Evolutionary conservation across 345 rosid genomes (phyloP).

Genomic region (Microthlaspi erraticum): DNA sequence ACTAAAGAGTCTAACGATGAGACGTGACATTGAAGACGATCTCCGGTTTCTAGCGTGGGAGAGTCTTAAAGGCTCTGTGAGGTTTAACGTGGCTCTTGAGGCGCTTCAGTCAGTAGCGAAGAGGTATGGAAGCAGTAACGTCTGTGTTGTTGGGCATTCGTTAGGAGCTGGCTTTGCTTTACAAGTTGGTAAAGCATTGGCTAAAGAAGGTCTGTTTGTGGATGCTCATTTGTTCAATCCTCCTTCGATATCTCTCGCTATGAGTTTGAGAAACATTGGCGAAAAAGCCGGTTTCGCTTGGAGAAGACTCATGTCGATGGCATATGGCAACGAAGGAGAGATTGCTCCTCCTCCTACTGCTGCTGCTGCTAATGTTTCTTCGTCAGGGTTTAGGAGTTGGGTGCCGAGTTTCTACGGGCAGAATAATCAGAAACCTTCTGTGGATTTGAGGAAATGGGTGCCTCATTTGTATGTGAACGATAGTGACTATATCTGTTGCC

Average conservation of each 20-base stretch:
- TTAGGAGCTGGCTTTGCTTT: slow-evolving; percentile 95
- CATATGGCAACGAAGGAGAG: no score
- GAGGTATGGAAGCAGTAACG: slow-evolving; percentile 78
- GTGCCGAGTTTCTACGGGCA: slow-evolving; percentile 53
- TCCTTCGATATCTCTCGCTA: slow-evolving; percentile 85
- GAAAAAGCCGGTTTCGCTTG: slow-evolving; percentile 82
- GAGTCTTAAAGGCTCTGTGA: slow-evolving; percentile 87
- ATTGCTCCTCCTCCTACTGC: no score
- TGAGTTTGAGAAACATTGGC: slow-evolving; percentile 88
- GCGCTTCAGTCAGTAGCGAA: slow-evolving; percentile 69
- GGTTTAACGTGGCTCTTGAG: slow-evolving; percentile 71
- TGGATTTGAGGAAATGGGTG: slow-evolving; percentile 71
- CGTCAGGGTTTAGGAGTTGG: slow-evolving; percentile 78
- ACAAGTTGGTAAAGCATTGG: slow-evolving; percentile 95
- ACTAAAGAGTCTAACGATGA: slow-evolving; percentile 80
- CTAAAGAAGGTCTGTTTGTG: slow-evolving; percentile 74
- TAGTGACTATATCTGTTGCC: slow-evolving; percentile 89
- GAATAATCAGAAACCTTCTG: slow-evolving; percentile 48
- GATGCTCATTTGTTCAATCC: slow-evolving; percentile 96
- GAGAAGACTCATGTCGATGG: slow-evolving; percentile 78
- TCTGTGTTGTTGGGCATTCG: slow-evolving; percentile 90
- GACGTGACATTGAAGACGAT: slow-evolving; percentile 88
- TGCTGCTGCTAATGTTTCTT: slow-evolving; percentile 45
- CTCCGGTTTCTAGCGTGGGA: slow-evolving; percentile 97
- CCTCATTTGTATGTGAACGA: slow-evolving; percentile 90